Evolutionary conservation across 225 moss, liverwort and hornwort genomes (phyloP), one percentile per base, ranked within the genome.

Genomic region (Polytrichum commune): DNA sequence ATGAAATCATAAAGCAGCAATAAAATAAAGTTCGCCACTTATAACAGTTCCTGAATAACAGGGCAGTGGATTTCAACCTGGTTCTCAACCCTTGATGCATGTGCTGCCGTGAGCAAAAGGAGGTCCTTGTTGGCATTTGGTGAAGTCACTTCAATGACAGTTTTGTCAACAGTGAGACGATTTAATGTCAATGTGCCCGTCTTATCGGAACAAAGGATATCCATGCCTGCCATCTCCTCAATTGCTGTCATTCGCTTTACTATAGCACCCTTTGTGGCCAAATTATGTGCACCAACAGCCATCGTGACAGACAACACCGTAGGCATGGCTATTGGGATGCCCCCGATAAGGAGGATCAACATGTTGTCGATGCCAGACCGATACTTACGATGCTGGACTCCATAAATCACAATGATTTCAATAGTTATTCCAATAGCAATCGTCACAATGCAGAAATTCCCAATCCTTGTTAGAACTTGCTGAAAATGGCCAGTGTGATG

Each of bases 231-330:
- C 90, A 93, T 86, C 63, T 93, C 92, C 63, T 92, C 92, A 55
- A 95, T 90, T 2, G 94, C 92, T 35, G 90, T 95, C 92, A 95
- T 95, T 20, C 94, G 92, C 70, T 92, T 95, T 1, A 88, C 88
- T 65, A 95, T 95, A 27, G 94, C 94, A 5, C 94, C 95, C 69
- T 95, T 92, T 19, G 73, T 74, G 18, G 92, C 79, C 13, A 95
- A 68, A 28, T 88, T 76, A 61, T 89, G 92, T n/a, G 95, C 78
- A 28, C 95, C 95, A 55, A 92, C 85, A 54, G 91, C 93, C 93
- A 93, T 93, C 1, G 91, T 93, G 5, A 93, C 89, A 16, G 93
- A 93, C 5, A 91, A 69, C 16, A 93, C 93, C 3, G 91, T 86
- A 8, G 91, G 93, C 93, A 93, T 93, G 0, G 93, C 93, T 23